Evolutionary conservation across 495 filamentous ascomycete species (phyloP), one percentile per base, ranked within the genome.

Genomic region (Penicillium waksmanii): DNA sequence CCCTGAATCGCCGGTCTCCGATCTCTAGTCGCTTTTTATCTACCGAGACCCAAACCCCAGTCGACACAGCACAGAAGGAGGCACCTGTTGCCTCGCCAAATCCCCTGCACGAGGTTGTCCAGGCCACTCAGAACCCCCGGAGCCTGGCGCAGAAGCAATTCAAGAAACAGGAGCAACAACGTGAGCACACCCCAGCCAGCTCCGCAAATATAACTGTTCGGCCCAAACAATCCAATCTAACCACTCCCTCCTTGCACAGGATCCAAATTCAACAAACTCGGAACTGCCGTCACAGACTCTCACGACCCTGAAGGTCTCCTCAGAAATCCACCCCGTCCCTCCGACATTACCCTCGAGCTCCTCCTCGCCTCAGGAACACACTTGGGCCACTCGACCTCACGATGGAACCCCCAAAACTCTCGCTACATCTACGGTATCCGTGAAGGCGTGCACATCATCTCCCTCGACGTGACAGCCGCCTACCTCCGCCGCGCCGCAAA

Each of bases 351-450:
- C 56, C 87, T 98, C 55, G 93, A 97, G 78, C 83, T 96, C 53
- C 86, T 98, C 62, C 87, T 98, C 77, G 94, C 95, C 23, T 87
- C 88, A 10, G 91, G 96, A 72, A 86, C 87, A 31, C 95, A 98
- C 79, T 85, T 98, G 68, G 95, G 95, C 58, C 95, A 98, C 78
- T 82, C 88, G 64, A 95, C 90, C 3, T 92, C 92, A 48, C 85
- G 93, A 56, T 98, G 95, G 95, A 96, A 98, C 78, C 94, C 96
- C 13, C 86, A 86, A 40, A 98, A 98, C 80, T 87, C 91, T 51
- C 87, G 91, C 40, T 98, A 98, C 77, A 98, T 98, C 73, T 93
- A 90, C 71, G 95, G 95, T 67, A 87, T 96, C 60, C 85, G 94
- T 18, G 85, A 93, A 55, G 91, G 89, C 49, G 89, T 97, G 60